Conservation (phyloP, 2,329 filamentous ascomycete genomes). For the Diaporthe sp. region DNA sequence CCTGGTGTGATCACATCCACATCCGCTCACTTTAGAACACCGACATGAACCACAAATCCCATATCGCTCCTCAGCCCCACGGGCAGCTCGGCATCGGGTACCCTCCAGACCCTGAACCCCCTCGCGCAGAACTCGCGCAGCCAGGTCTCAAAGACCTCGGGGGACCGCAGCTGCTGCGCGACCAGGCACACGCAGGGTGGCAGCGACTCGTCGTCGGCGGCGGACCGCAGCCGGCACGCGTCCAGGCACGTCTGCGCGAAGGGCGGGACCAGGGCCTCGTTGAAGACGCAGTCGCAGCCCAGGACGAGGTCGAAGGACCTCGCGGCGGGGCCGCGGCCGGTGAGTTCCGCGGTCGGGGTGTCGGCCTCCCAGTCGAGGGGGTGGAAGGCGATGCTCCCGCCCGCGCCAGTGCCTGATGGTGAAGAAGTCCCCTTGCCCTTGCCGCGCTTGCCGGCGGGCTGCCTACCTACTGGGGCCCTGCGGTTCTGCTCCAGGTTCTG, state of each 20-base stretch:
- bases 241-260: slow-evolving; percentile 86
- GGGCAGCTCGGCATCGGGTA: slow-evolving; percentile 73
- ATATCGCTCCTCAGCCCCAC: slow-evolving; percentile 68
- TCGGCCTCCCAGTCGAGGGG: slow-evolving; percentile 87
- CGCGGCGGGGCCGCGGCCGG: slow-evolving; percentile 39
- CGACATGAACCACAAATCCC: slow-evolving; percentile 87
- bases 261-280: slow-evolving; percentile 84
- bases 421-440: slow-evolving; percentile 7
- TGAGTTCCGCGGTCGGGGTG: slow-evolving; percentile 57
- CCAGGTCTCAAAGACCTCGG: slow-evolving; percentile 88
- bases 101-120: slow-evolving; percentile 79
- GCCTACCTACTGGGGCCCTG: slow-evolving; percentile 22
- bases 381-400: slow-evolving; percentile 62
- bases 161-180: slow-evolving; percentile 87
- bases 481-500: slow-evolving; percentile 78
- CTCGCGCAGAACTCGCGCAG: slow-evolving; percentile 70
- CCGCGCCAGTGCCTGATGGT: neutral
- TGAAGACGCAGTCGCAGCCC: slow-evolving; percentile 96
- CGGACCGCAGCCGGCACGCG: slow-evolving; percentile 69
- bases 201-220: slow-evolving; percentile 28
- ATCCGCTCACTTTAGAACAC: slow-evolving; percentile 59
- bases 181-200: slow-evolving; percentile 80
- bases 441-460: neutral
- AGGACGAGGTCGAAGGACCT: slow-evolving; percentile 75
- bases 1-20: neutral